Evolutionary conservation across 2,329 filamentous ascomycete genomes (phyloP).

Genomic region (Phialocephala sp.): DNA sequence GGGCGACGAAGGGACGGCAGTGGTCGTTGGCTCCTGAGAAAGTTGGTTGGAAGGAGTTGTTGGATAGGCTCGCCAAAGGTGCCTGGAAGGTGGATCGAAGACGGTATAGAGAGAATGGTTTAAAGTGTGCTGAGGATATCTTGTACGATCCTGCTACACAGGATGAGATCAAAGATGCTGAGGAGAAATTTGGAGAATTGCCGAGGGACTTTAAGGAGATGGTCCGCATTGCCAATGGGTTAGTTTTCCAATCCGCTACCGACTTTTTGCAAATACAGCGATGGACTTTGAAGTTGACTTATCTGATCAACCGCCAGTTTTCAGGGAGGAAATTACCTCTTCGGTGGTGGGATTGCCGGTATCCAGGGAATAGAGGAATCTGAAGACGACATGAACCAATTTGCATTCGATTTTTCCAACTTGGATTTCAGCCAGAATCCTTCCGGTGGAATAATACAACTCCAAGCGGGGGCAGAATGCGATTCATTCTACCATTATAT

Average conservation of each 20-base stretch:
- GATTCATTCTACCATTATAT: constrained; percentile 19
- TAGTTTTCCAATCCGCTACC: background rate
- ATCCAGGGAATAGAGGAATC: constrained; percentile 15
- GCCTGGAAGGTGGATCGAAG: constrained; percentile 25
- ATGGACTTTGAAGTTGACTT: background rate
- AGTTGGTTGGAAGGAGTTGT: constrained; percentile 24
- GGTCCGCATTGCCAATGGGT: constrained; percentile 27
- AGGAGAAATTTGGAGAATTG: constrained; percentile 21
- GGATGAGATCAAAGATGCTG: constrained; percentile 22
- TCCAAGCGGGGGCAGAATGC: constrained; percentile 8
- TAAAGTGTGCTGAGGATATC: constrained; percentile 19
- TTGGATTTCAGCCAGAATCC: background rate
- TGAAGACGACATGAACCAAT: background rate
- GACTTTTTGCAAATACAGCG: background rate
- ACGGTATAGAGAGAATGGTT: constrained; percentile 18
- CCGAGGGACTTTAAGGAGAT: constrained; percentile 28
- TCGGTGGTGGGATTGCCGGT: constrained; percentile 25
- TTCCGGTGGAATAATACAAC: background rate
- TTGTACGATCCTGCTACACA: constrained; percentile 26
- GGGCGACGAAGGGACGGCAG: constrained; percentile 22
- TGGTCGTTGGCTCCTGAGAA: constrained; percentile 23
- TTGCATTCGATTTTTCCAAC: background rate
- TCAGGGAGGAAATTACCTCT: constrained; percentile 25
- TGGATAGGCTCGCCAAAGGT: constrained; percentile 24
- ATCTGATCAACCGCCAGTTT: constrained; percentile 17